Percentiles rank a stretch among this genome's conserved stretches.
Conservation (phyloP, 2,329 filamentous ascomycete genomes). For the Beauveria rudraprayagi region DNA sequence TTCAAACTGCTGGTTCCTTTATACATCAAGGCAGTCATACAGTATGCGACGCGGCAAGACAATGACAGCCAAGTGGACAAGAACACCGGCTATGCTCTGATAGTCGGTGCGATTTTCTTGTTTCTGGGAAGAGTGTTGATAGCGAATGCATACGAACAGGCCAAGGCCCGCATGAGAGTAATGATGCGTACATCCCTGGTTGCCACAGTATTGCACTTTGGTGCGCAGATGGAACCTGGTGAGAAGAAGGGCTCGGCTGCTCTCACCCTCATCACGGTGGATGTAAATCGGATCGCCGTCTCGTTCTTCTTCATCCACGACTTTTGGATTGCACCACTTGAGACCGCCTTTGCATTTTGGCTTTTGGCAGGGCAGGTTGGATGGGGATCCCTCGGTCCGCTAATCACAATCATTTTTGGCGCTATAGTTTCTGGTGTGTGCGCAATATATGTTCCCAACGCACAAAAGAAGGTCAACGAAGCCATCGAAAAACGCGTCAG, state of each 20-base stretch:
- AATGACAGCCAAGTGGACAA: background rate
- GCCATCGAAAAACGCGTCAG: conserved; percentile 22
- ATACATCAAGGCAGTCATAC: background rate
- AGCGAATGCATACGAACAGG: conserved; percentile 1
- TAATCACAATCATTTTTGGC: conserved; percentile 11
- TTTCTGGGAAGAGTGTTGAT: background rate
- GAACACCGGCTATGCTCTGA: background rate
- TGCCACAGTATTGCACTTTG: background rate
- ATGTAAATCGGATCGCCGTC: conserved; percentile 3
- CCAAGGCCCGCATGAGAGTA: background rate
- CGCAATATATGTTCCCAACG: conserved; percentile 11
- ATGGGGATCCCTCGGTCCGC: conserved; percentile 12
- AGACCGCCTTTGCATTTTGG: conserved; percentile 13
- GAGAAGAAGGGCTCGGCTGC: conserved; percentile 7
- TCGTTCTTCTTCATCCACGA: conserved; percentile 12
- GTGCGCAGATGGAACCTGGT: background rate
- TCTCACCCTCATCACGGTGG: conserved; percentile 11
- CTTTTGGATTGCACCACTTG: conserved; percentile 12
- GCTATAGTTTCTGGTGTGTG: conserved; percentile 5
- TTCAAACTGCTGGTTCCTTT: background rate
- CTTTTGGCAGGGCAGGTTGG: conserved; percentile 12
- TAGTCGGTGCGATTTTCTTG: background rate
- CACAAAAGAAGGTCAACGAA: conserved; percentile 18
- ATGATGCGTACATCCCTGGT: background rate
- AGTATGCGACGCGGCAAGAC: background rate